Evolutionary conservation across 495 filamentous ascomycete species (phyloP).

Genomic region (Aspergillus mulundensis): DNA sequence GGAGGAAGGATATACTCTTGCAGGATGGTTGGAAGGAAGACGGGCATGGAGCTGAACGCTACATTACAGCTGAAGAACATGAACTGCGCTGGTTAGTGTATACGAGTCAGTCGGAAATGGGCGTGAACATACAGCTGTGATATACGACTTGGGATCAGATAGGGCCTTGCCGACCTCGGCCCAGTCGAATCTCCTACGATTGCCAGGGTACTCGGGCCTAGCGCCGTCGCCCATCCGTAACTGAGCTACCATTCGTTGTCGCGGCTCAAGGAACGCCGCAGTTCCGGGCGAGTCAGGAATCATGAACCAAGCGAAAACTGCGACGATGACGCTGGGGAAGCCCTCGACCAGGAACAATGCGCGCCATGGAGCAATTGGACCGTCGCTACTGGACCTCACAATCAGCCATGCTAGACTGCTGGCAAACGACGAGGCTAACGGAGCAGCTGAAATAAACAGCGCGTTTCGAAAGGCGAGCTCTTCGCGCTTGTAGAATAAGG

Average conservation of each 20-base stretch:
- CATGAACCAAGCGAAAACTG: slow-evolving; percentile 49
- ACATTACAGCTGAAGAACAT: slow-evolving; percentile 61
- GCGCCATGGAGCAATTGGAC: slow-evolving; percentile 56
- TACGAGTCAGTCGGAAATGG: neutral
- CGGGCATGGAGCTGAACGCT: slow-evolving; percentile 55
- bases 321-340: slow-evolving; percentile 56
- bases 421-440: slow-evolving; percentile 64
- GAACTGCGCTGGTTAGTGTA: slow-evolving; percentile 22
- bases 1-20: slow-evolving; percentile 38
- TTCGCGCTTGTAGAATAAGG: slow-evolving; percentile 56
- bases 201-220: slow-evolving; percentile 20
- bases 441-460: slow-evolving; percentile 60
- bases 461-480: slow-evolving; percentile 60
- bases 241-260: slow-evolving; percentile 44
- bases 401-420: slow-evolving; percentile 60
- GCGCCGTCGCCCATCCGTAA: slow-evolving; percentile 42
- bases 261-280: slow-evolving; percentile 45
- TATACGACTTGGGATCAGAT: slow-evolving; percentile 61
- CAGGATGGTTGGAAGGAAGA: slow-evolving; percentile 58
- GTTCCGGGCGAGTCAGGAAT: slow-evolving; percentile 53
- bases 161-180: slow-evolving; percentile 51
- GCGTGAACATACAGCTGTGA: slow-evolving; percentile 53
- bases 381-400: slow-evolving; percentile 43
- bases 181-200: slow-evolving; percentile 38
- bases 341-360: slow-evolving; percentile 59